Base-by-base conservation (phyloP, 2,329 filamentous ascomycete genomes). In the Hypoxylon sp. region DNA sequence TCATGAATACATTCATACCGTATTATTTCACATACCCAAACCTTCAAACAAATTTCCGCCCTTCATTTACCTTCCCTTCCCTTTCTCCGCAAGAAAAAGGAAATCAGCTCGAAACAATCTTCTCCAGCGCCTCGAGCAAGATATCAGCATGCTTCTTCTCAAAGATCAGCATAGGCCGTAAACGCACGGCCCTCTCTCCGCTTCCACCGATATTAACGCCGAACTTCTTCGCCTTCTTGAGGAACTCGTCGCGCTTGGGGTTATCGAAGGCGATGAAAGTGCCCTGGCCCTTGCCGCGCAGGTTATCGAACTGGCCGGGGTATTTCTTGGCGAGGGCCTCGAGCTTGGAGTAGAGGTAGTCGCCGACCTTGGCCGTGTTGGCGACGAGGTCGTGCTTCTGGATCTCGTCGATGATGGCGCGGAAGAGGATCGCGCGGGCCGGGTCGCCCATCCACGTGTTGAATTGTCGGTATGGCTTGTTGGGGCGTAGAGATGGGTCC, bases 401-500 rank as follows among this genome's bases (percentile, higher is more conserved):
- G 63, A 97, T 90, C 83, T 97, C 94, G 65, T 92, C 82, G 78
- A 95, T 88, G 82, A 97, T 97, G 76, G 90, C 91, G 71, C 92
- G 89, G 90, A 97, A 97, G 73, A 97, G 86, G 67, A 97, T 84
- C 14, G 92, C 93, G 67, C 93, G 90, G 13, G 92, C 91, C 14
- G 94, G 94, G 83, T 97, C 94, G 76, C 94, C 94, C 91, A 97
- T 97, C 94, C 94, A 97, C 53, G 94, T 97, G 86, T 97, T 97
- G 87, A 97, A 97, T 83, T 97, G 94, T 69, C 94, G 91, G 86
- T 97, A 97, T 5, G 94, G 92, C 87, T 94, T 94, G 85, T 97
- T 97, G 70, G 94, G 94, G 11, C 92, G 87, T 74, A 97, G 86
- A 46, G 88, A 90, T 9, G 89, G 87, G 85, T 96, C 91, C 68